Conservation (phyloP, 2,329 filamentous ascomycete species). For the Fusarium beomiforme region DNA sequence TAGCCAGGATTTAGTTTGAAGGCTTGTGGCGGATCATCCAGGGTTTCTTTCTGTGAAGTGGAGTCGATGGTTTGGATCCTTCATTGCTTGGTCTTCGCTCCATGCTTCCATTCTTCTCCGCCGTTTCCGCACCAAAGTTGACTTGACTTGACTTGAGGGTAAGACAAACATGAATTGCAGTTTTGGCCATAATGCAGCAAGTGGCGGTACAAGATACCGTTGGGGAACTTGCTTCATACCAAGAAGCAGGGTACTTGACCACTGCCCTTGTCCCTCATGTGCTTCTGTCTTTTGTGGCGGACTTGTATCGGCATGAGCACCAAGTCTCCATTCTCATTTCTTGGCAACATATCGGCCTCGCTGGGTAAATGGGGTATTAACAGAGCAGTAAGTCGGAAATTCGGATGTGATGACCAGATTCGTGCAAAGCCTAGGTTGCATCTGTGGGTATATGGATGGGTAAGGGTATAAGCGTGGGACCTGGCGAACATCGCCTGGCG, state of each 20-base stretch:
- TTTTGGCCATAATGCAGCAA: conserved; percentile 1
- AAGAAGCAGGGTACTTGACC: neutral
- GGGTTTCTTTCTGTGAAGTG: conserved; percentile 8
- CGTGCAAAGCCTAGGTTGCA: neutral
- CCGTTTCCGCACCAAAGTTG: neutral
- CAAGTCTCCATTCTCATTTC: conserved; percentile 29
- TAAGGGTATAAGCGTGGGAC: neutral
- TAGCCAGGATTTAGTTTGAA: neutral
- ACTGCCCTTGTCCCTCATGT: neutral
- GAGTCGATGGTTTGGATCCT: neutral
- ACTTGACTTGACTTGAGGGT: neutral
- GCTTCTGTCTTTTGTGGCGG: neutral
- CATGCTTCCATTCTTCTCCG: neutral
- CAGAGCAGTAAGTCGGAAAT: neutral
- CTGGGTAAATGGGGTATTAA: neutral
- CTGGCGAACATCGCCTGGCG: no score
- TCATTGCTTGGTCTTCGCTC: neutral
- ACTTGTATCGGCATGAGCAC: neutral
- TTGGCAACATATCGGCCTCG: neutral
- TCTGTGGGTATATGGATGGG: neutral
- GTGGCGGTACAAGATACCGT: conserved; percentile 2
- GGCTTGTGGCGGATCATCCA: conserved; percentile 27
- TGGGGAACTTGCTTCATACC: conserved; percentile 2
- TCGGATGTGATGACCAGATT: conserved; percentile 13
- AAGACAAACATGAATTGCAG: conserved; percentile 9